Percentiles rank a stretch among this genome's conserved stretches.
Evolutionary conservation across 345 rosid species (phyloP).

Genomic region (rapeseed (Brassica napus)): DNA sequence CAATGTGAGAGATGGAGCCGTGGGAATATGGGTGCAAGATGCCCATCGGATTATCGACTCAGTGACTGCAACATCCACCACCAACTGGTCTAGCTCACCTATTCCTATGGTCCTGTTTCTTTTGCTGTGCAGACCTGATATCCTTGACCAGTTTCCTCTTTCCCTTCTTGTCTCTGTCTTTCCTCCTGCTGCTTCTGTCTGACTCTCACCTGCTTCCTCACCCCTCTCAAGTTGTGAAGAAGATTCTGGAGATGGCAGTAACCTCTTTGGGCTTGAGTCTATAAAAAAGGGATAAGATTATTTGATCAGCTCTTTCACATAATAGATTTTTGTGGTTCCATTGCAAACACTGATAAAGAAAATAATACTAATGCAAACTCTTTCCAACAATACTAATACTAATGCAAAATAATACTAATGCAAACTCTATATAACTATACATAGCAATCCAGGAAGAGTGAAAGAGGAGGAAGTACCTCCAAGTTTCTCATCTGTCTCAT

Average conservation of each 20-base stretch:
- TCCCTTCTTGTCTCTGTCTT: conserved; percentile 44
- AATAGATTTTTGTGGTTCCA: not conserved
- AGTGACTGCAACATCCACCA: conserved; percentile 48
- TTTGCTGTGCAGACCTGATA: conserved; percentile 54
- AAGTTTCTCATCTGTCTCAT: conserved; percentile 30
- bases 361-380: not conserved
- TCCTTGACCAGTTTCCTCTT: conserved; percentile 42
- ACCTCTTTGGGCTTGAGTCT: conserved; percentile 47
- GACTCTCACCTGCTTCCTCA: conserved; percentile 37
- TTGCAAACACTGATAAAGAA: not conserved
- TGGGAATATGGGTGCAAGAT: conserved; percentile 75
- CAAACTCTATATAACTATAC: not conserved
- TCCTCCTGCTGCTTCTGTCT: conserved; percentile 38
- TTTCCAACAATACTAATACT: too few species aligned
- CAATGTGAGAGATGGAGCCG: conserved; percentile 62
- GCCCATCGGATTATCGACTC: conserved; percentile 84
- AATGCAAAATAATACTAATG: too few species aligned
- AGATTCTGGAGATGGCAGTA: conserved; percentile 39
- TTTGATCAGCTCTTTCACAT: not conserved
- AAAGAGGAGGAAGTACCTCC: conserved; percentile 43
- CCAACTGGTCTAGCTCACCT: conserved; percentile 66
- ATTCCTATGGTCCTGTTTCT: conserved; percentile 69
- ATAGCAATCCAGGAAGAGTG: not conserved
- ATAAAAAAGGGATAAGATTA: not conserved
- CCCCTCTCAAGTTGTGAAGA: conserved; percentile 38